Base-by-base conservation (phyloP, 202 grass and related monocot species). In the Schoenoplectus tabernaemontani region DNA sequence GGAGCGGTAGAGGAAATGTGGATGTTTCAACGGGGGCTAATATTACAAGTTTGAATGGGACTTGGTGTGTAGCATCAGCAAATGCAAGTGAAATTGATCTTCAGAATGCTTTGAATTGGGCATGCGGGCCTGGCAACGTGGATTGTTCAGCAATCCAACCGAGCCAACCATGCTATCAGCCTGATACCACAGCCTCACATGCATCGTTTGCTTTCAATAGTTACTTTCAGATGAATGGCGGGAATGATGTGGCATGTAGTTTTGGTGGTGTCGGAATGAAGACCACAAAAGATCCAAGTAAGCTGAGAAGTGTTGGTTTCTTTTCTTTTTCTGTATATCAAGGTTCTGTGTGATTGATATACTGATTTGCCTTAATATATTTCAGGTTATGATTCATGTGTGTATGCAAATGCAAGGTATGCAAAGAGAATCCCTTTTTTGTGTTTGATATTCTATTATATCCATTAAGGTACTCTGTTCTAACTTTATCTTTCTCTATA, bases 121-220 rank as follows among this genome's bases (percentile, higher is more conserved):
- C 96, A 46, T 96, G 96, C 15, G 92, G 96, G 51, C 80, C 96
- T 38, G 96, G 96, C 32, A 91, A 93, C 73, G 90, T 96, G 9
- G 96, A 99, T 82, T 99, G 96, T 81, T 96, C 91, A 4, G 83
- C 96, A 60, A 88, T 99, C 82, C 96, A 99, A 16, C 92, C 96
- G 1, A 96, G 96, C 82, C 96, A 99, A 66, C 91, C 88, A 6
- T 99, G 92, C 78, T 99, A 96, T 77, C 92, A 96, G 44, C 92
- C 96, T 3, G 83, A 96, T 60, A 96, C 88, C 37, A 82, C 90
- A 66, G 85, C 24, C 79, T 92, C 96, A 20, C 92, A 99, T 82
- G 96, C 96, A 46, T 96, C 92, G 30, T 99, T 67, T 82, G 92
- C 92, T 4, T 96, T 96, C 65, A 96, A 99, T 71, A 91, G 85